Conservation (phyloP, 108 stramenopile genomes). For the Mayamaea pseudoterrestris region DNA sequence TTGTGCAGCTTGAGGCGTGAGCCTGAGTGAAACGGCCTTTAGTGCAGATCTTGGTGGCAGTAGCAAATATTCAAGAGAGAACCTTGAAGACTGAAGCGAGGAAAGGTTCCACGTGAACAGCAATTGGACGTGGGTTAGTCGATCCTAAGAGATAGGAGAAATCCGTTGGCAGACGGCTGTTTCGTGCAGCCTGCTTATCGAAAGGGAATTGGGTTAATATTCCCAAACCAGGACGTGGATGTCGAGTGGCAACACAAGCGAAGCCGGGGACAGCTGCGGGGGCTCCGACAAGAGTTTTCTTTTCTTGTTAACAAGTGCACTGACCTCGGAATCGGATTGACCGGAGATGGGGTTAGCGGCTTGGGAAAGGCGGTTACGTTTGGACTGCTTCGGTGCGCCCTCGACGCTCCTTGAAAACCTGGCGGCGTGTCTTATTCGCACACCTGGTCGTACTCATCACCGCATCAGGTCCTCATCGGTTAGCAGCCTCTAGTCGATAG, state of each 20-base stretch:
- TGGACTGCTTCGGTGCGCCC: slow-evolving; percentile 76
- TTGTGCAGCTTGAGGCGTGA: slow-evolving; percentile 81
- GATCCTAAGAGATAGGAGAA: slow-evolving; percentile 88
- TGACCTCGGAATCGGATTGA: slow-evolving; percentile 85
- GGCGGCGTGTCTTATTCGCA: slow-evolving; percentile 76
- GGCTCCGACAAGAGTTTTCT: slow-evolving; percentile 88
- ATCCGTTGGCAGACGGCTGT: slow-evolving; percentile 71
- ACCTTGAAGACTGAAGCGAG: slow-evolving; percentile 85
- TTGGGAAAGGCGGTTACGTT: slow-evolving; percentile 82
- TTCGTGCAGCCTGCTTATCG: slow-evolving; percentile 76
- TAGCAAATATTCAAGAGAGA: slow-evolving; percentile 97
- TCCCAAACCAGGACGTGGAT: slow-evolving; percentile 89
- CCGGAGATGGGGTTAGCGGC: slow-evolving; percentile 76
- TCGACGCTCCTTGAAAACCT: slow-evolving; percentile 86
- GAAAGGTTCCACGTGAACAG: slow-evolving; percentile 87
- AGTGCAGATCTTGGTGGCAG: slow-evolving; percentile 96
- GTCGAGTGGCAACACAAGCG: slow-evolving; percentile 85
- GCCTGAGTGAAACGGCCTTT: slow-evolving; percentile 86
- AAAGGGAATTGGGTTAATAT: slow-evolving; percentile 93
- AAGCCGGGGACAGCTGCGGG: slow-evolving; percentile 80
- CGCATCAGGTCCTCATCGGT: slow-evolving; percentile 98
- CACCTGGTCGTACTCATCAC: slow-evolving; percentile 88
- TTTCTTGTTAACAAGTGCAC: slow-evolving; percentile 84
- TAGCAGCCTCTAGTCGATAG: slow-evolving; percentile 94
- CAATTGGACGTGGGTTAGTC: slow-evolving; percentile 87